Base-by-base conservation (phyloP, 176 grass and related monocot genomes). In the Elaeis guineensis region DNA sequence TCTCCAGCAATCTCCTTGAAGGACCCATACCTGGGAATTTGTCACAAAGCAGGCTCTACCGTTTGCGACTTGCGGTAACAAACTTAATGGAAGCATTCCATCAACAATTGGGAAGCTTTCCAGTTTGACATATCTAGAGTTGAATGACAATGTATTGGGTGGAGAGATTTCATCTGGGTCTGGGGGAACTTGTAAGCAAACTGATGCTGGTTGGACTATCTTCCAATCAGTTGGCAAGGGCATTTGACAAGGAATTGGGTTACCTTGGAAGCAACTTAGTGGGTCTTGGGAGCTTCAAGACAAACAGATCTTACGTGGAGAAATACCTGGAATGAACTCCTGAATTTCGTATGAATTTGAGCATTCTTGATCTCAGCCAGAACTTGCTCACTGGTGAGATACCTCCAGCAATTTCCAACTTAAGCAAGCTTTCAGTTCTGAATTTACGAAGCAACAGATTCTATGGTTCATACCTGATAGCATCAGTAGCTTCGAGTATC, bases 151-250 rank as follows among this genome's bases (percentile, higher is more conserved):
- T 44, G 8, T 61, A 0, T 69, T 96, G 57, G 7, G 0, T 3
- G 77, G 72, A 17, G 5, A 5, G 29, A 85, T 96, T 48, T 62
- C 83, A 14, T 17, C 17, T 0, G 2, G 69, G 16, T n/a, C 64
- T 96, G 11, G 24, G 72, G 3, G 50, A 26, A n/a, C n/a, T 5
- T 88, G 86, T 65, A 73, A n/a, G n/a, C 58, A 67, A 26, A 7
- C 64, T 97, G 51, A 12, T 59, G 0, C 11, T 97, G n/a, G 0
- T 48, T 97, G 75, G 90, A 85, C 64, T 97, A 6, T 87, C 81
- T 59, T 61, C 26, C 15, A 97, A 97, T 80, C 2, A 12, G 3
- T 14, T 90, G n/a, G 4, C 4, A 73, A 0, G 82, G 82, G 60
- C 5, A 5, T 17, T 17, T 90, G 4, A 86, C 92, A 3, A 2